Base-by-base conservation (phyloP, 305 asterid species). In the Ajuga reptans region DNA sequence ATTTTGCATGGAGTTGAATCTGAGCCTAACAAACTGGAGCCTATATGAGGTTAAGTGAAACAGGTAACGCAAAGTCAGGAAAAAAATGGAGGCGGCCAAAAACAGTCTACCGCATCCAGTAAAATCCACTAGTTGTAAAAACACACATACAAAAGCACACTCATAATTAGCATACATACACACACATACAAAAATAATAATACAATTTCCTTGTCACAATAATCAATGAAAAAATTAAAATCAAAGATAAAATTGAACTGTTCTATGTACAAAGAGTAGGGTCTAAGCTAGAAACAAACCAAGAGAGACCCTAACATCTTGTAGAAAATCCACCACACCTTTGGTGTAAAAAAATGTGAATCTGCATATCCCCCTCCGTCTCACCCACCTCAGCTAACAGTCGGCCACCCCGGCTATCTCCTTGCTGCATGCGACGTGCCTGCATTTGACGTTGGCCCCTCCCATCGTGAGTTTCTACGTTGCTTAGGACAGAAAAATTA, bases 211-310 rank as follows among this genome's bases (percentile, higher is more conserved):
- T 52, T 52, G 59, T 50, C 59, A 52, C 27, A 21, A 21, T 39
- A 64, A 64, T 12, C 16, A 69, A 72, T 42, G 43, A 27, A 34
- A 15, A 42, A 36, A 34, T 33, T 61, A 66, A 15, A 24, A 74
- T 73, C 60, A 62, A 71, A 56, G 21, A 61, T 61, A 64, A 47
- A 57, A 63, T 61, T 66, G 52, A 47, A 68, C 59, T 63, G 41
- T 68, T 75, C 31, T 77, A 66, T 76, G 77, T 76, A 80, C 81
- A 72, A 34, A 43, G 72, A 75, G 57, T 72, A 34, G 71, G 55
- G 45, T 62, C 80, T 71, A 77, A 73, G 74, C 83, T 66, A 71
- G 16, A 29, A 46, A 45, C 2, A 1, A 14, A 33, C 43, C 60
- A 66, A 63, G 36, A 31, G 36, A 31, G 36, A 21, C 1, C 27